Evolutionary conservation across 768 basidiomycete genomes (phyloP).

Genomic region (Tulasnella sp.): DNA sequence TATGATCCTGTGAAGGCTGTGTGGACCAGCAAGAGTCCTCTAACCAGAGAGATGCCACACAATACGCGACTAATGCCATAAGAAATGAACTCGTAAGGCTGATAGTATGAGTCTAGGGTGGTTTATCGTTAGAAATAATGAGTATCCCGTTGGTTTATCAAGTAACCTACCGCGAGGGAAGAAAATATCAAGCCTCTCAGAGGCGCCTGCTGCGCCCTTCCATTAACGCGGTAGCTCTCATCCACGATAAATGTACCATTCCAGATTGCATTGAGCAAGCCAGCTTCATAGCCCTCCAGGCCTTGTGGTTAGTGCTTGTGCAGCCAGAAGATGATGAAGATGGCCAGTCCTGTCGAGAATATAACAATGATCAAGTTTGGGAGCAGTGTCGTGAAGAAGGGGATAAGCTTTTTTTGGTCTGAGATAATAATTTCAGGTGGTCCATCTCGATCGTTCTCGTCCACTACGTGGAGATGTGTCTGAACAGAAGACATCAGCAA

Average conservation of each 20-base stretch:
- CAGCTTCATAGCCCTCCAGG: neutral
- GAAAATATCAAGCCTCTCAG: neutral
- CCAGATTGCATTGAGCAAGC: neutral
- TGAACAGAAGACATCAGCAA: neutral
- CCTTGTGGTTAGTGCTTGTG: neutral
- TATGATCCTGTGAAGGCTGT: neutral
- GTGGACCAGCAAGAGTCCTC: neutral
- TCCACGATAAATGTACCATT: neutral
- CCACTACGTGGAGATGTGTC: neutral
- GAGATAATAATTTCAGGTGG: neutral
- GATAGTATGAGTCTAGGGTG: neutral
- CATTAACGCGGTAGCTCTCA: neutral
- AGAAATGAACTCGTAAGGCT: neutral
- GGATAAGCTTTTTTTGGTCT: neutral
- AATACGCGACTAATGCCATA: neutral
- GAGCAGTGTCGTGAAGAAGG: neutral
- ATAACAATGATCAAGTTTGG: neutral
- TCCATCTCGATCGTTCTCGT: neutral
- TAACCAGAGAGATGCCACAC: neutral
- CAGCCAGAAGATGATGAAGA: neutral
- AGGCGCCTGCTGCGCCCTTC: neutral
- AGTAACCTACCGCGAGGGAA: neutral
- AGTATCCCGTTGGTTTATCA: neutral
- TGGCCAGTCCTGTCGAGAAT: neutral
- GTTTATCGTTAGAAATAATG: neutral